Conservation (phyloP, 345 rosid genomes). For the Sisymbrium irio region DNA sequence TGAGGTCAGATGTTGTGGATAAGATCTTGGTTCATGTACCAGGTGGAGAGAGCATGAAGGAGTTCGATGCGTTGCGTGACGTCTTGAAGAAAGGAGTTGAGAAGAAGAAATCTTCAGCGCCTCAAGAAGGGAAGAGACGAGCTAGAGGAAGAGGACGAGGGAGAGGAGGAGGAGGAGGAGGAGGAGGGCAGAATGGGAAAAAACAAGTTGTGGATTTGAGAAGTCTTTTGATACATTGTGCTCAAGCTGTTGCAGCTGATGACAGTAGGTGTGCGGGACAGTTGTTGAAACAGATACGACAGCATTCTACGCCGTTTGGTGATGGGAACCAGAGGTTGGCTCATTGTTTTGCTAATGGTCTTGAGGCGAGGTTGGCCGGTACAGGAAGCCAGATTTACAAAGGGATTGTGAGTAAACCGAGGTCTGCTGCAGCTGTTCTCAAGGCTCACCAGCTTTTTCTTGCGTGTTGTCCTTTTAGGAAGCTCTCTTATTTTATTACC, state of each 20-base stretch:
- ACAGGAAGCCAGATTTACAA: slow-evolving; percentile 69
- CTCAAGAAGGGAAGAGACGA: slow-evolving; percentile 31
- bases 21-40: slow-evolving; percentile 53
- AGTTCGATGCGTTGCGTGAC: slow-evolving; percentile 51
- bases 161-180: slow-evolving; percentile 46
- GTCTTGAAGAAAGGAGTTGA: slow-evolving; percentile 51
- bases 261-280: slow-evolving; percentile 59
- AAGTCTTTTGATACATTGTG: slow-evolving; percentile 70
- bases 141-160: slow-evolving; percentile 47
- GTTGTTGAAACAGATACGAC: slow-evolving; percentile 74
- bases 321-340: slow-evolving; percentile 88
- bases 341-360: slow-evolving; percentile 76
- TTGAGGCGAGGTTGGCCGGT: slow-evolving; percentile 83
- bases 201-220: slow-evolving; percentile 83
- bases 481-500: slow-evolving; percentile 55
- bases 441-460: slow-evolving; percentile 77
- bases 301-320: slow-evolving; percentile 77
- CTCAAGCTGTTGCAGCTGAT: slow-evolving; percentile 82
- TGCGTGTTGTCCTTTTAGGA: slow-evolving; percentile 80
- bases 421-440: slow-evolving; percentile 67
- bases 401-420: slow-evolving; percentile 56
- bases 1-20: slow-evolving; percentile 69
- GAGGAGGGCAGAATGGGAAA: slow-evolving; percentile 47
- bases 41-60: slow-evolving; percentile 35
- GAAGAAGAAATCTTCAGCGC: slow-evolving; percentile 36